These are phyloP conservation scores for Oryza nivara DNA, from an alignment of 176 grass and related monocot species.

Conservation along the genomic window DNA sequence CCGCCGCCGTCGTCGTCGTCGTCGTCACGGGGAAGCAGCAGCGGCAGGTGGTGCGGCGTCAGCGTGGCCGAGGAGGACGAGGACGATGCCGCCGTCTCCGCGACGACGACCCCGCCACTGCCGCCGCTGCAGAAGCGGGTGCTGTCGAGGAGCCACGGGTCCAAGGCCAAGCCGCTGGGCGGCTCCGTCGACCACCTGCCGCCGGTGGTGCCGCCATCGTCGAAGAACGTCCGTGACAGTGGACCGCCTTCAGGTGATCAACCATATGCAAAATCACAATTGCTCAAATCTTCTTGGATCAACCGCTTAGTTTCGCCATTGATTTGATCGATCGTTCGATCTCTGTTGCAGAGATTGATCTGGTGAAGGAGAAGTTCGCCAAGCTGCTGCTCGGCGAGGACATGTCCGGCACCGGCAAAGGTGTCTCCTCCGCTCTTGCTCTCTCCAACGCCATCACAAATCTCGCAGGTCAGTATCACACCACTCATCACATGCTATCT, in stretches of 20 bases:
- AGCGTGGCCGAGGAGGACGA: slow-evolving; percentile 11
- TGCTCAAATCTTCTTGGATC: background rate
- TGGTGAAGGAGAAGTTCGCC: slow-evolving; percentile 73
- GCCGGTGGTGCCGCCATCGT: slow-evolving; percentile 6
- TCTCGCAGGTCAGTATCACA: slow-evolving; percentile 53
- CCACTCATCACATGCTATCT: too few species aligned
- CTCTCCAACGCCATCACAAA: slow-evolving; percentile 88
- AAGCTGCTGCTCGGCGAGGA: slow-evolving; percentile 88
- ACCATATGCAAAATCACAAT: too few species aligned
- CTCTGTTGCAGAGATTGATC: slow-evolving; percentile 54
- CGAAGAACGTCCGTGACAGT: slow-evolving; percentile 1
- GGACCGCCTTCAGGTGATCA: slow-evolving; percentile 44
- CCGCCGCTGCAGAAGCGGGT: slow-evolving; percentile 39
- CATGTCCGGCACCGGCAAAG: slow-evolving; percentile 82
- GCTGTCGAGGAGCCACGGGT: slow-evolving; percentile 47
- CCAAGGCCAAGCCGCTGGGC: background rate
- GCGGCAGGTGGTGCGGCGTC: slow-evolving; percentile 20
- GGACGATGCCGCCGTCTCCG: background rate
- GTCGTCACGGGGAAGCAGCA: background rate
- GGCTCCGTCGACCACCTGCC: background rate
- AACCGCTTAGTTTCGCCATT: background rate
- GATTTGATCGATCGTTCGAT: too few species aligned
- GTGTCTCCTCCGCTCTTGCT: slow-evolving; percentile 78
- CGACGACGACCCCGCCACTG: background rate
- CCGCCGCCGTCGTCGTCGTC: background rate